These are phyloP conservation scores for Sordariomycetes sp. DNA, from an alignment of 2,329 filamentous ascomycete genomes.

Conservation along the genomic window DNA sequence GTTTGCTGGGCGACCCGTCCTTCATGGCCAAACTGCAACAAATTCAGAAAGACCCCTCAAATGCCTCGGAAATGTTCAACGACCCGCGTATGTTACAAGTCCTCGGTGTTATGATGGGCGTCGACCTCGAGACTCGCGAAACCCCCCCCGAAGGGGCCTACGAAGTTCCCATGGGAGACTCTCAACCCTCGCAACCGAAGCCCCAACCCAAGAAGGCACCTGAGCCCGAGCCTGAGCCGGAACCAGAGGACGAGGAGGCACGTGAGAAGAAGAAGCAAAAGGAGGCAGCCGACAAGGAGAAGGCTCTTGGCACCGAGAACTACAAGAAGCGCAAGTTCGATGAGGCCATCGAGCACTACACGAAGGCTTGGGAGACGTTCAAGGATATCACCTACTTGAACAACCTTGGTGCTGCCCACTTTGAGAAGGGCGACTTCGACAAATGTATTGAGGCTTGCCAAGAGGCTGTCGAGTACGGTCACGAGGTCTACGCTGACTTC, in stretches of 20 bases:
- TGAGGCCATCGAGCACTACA: constrained; percentile 87
- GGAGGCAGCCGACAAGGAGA: constrained; percentile 87
- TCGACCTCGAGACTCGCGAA: constrained; percentile 64
- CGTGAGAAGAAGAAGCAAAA: constrained; percentile 82
- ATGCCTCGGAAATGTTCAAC: constrained; percentile 69
- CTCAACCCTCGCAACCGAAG: constrained; percentile 29
- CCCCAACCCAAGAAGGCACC: constrained; percentile 46
- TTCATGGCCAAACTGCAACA: constrained; percentile 89
- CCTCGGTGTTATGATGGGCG: constrained; percentile 84
- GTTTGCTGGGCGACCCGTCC: constrained; percentile 66
- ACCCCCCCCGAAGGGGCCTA: constrained; percentile 20
- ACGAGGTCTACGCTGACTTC: constrained; percentile 86
- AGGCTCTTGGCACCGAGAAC: constrained; percentile 83
- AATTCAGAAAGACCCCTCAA: constrained; percentile 71
- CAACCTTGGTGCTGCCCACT: constrained; percentile 88
- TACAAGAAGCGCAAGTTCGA: constrained; percentile 99
- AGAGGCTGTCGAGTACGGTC: constrained; percentile 82
- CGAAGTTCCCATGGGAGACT: constrained; percentile 72
- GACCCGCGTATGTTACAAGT: constrained; percentile 92
- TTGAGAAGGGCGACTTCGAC: constrained; percentile 92
- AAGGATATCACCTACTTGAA: constrained; percentile 98
- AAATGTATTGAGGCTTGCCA: constrained; percentile 79
- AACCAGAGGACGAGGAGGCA: constrained; percentile 73
- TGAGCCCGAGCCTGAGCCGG: constrained; percentile 52
- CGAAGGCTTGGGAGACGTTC: constrained; percentile 85